Base-by-base conservation (phyloP, 2,329 filamentous ascomycete species). In the Chrysosporium queenslandicum region DNA sequence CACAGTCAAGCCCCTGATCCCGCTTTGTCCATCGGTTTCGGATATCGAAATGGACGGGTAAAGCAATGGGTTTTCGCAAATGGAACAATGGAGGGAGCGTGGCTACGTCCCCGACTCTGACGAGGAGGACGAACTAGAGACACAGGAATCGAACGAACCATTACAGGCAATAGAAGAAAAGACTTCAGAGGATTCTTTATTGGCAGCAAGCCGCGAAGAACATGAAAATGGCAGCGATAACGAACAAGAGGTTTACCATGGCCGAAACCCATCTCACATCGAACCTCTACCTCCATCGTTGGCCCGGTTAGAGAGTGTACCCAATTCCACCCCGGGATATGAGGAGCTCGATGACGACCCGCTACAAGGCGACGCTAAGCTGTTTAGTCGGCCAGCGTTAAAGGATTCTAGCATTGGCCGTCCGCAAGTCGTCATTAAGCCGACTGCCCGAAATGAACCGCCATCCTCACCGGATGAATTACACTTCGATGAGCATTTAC, bases 41-140 rank as follows among this genome's bases (percentile, higher is more conserved):
- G 14, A 29, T 20, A 16, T 18, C 14, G 37, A 41, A n/a, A 47
- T 46, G 34, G 23, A 11, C 25, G 21, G 18, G 36, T 46, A 46
- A 42, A 52, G 50, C 21, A 12, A 52, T 52, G 50, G 42, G 50
- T 46, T 39, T 23, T 52, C 41, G 18, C 50, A 39, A 68, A 71
- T 71, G 68, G 68, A 71, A 68, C 65, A 66, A 68, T 77, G 74
- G 74, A 70, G 70, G 62, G 66, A 71, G 63, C 68, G 70, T 65
- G 74, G 74, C 50, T 77, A 70, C 68, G 74, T 77, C 56, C 71
- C 72, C 55, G 74, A 76, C 62, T 76, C 74, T 40, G 74, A 77
- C 55, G 70, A 72, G 18, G 71, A 71, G 45, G 70, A 69, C 45
- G 67, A 67, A 46, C 63, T 68, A 42, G 69, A 71, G 25, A 68